phyloP scores from a whole-genome alignment of 257 asterid genomes.

The Marsdenia floribunda region DNA sequence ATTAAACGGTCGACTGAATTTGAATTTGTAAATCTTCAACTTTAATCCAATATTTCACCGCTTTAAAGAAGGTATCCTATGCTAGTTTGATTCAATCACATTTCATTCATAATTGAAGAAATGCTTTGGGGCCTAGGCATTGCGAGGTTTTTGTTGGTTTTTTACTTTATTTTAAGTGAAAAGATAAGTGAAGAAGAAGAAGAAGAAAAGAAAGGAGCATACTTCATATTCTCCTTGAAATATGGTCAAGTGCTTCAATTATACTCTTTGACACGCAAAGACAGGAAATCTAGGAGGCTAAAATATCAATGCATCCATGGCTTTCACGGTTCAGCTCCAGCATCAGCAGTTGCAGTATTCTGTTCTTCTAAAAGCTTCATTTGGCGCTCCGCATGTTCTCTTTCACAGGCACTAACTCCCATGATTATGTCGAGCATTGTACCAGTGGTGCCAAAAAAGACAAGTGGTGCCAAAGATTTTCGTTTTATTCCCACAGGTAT shows the following conservation, averaged over 20 bases:
- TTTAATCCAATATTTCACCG: too few relatives aligned
- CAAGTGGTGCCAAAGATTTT: slow-evolving; percentile 82
- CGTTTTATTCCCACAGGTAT: slow-evolving; percentile 92
- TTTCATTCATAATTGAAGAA: neutral
- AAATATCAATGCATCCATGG: neutral
- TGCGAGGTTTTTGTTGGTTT: neutral
- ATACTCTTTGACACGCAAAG: neutral
- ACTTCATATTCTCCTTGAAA: too few relatives aligned
- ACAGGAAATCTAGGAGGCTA: neutral
- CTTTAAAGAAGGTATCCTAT: neutral
- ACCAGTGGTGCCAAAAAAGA: slow-evolving; percentile 93
- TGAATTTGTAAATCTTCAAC: too few relatives aligned
- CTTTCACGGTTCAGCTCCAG: slow-evolving; percentile 37
- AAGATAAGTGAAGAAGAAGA: neutral
- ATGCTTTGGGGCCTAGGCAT: neutral
- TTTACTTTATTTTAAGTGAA: neutral
- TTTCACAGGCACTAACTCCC: slow-evolving; percentile 90
- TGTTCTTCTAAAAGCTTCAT: slow-evolving; percentile 75
- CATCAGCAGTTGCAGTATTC: slow-evolving; percentile 30
- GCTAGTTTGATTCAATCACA: neutral
- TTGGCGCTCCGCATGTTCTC: slow-evolving; percentile 89
- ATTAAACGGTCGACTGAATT: too few relatives aligned
- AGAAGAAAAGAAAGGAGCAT: neutral
- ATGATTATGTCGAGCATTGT: slow-evolving; percentile 93
- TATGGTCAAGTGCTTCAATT: neutral